phyloP scores from a whole-genome alignment of 345 rosid genomes.

The Hirschfeldia incana region DNA sequence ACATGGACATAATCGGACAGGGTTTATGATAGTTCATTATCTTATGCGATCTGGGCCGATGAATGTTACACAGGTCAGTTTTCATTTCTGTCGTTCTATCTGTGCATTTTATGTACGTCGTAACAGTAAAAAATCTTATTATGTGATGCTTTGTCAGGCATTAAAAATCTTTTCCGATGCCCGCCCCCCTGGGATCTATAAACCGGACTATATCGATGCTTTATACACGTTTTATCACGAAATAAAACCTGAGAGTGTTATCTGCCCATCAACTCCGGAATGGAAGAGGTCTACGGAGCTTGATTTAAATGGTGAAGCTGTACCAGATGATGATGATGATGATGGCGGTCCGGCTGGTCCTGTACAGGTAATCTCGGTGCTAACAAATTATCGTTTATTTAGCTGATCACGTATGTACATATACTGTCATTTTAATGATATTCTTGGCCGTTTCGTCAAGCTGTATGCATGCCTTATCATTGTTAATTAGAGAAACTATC shows the following conservation, averaged over 20 bases:
- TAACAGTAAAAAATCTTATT: conserved; percentile 8
- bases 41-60: conserved; percentile 79
- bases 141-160: conserved; percentile 55
- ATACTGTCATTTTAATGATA: not conserved
- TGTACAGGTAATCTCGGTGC: conserved; percentile 31
- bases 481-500: conserved; percentile 5
- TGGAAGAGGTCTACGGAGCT: conserved; percentile 95
- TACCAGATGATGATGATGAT: conserved; percentile 44
- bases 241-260: conserved; percentile 66
- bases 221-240: conserved; percentile 90
- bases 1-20: conserved; percentile 98
- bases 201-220: conserved; percentile 84
- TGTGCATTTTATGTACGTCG: conserved; percentile 4
- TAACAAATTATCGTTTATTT: not conserved
- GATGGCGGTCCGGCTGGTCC: conserved; percentile 38
- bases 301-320: conserved; percentile 97
- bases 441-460: not conserved
- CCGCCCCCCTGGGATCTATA: conserved; percentile 98
- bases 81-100: conserved; percentile 1
- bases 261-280: conserved; percentile 88
- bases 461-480: not conserved
- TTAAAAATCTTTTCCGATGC: conserved; percentile 74
- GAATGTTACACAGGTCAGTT: conserved; percentile 80
- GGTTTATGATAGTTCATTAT: conserved; percentile 93
- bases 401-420: conserved; percentile 1